Conservation (phyloP, 176 grass and related monocot species). For the Oropetium thomaeum region DNA sequence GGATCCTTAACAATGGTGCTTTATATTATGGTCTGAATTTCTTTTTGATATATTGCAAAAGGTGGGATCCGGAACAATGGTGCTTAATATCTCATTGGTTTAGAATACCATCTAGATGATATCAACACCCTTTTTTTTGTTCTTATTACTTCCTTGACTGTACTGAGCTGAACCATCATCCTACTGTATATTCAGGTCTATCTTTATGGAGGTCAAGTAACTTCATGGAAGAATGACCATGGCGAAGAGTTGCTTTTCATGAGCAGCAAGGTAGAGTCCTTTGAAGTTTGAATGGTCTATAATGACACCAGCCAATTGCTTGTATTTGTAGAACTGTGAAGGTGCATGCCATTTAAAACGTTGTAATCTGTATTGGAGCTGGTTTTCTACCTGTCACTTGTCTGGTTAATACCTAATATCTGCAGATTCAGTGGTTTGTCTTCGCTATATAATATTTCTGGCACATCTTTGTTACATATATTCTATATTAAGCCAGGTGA, state of each 20-base stretch:
- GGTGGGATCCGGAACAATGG: background rate
- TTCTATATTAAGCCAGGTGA: background rate
- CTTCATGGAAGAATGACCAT: conserved; percentile 79
- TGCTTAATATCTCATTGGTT: background rate
- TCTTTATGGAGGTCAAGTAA: conserved; percentile 80
- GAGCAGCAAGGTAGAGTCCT: conserved; percentile 60
- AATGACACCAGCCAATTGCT: background rate
- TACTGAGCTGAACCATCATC: background rate
- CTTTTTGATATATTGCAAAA: background rate
- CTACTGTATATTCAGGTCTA: conserved; percentile 27
- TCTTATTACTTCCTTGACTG: background rate
- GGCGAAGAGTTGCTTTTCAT: conserved; percentile 76
- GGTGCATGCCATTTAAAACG: background rate
- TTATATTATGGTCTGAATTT: background rate
- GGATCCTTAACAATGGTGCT: too few species aligned
- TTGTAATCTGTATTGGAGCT: background rate
- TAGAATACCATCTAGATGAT: background rate
- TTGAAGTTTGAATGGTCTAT: background rate
- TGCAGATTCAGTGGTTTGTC: background rate
- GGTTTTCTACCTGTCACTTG: background rate
- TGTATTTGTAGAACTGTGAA: background rate
- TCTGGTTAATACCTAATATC: background rate
- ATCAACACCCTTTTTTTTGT: background rate
- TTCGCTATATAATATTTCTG: background rate
- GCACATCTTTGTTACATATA: background rate